Evolutionary conservation across 1,284 basidiomycete genomes (phyloP).

Genomic region (Ceratobasidium sp.): DNA sequence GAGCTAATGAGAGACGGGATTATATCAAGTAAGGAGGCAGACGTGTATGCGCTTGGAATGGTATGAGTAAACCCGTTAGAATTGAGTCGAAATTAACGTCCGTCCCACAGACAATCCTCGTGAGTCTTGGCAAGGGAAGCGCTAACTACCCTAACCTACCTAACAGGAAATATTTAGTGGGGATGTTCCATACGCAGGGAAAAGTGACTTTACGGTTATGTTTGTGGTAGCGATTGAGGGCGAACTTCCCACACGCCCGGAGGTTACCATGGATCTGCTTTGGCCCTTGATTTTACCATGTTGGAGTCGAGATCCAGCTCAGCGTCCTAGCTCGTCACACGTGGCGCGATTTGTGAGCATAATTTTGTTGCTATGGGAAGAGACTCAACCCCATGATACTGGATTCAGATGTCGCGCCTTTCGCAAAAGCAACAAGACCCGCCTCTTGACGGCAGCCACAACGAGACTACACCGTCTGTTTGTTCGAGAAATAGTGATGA

Average conservation of each 20-base stretch:
- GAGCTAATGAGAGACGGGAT: neutral
- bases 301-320: no score
- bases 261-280: neutral
- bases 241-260: neutral
- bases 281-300: no score
- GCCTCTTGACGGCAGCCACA: no score
- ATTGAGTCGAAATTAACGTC: neutral
- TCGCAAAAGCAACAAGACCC: no score
- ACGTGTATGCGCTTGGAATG: conserved; percentile 9
- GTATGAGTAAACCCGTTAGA: neutral
- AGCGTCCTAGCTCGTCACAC: no score
- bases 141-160: neutral
- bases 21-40: conserved; percentile 1
- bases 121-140: neutral
- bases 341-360: no score
- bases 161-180: conserved; percentile 15
- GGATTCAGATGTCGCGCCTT: no score
- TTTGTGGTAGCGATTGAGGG: neutral
- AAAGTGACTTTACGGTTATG: conserved; percentile 2
- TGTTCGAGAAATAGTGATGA: no score
- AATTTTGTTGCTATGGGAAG: no score
- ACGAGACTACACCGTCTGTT: no score
- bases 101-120: neutral
- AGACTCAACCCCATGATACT: no score
- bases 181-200: neutral